Conservation (phyloP, 2,329 filamentous ascomycete species). For the Botrytis paeoniae region DNA sequence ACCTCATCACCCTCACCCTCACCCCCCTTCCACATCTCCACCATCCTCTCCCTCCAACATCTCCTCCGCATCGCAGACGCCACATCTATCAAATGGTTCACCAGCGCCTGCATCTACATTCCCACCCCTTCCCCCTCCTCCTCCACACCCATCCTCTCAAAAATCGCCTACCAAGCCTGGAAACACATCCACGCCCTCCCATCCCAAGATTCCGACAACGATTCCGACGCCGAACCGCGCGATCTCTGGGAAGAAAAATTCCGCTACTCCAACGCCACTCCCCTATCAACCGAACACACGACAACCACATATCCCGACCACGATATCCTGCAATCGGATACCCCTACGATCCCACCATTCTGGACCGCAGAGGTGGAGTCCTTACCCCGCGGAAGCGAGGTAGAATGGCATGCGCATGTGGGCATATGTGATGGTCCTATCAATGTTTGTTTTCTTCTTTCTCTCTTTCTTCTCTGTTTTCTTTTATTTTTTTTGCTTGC, state of each 20-base stretch:
- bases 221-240: constrained; percentile 45
- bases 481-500: background rate
- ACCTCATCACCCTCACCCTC: background rate
- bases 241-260: constrained; percentile 70
- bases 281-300: background rate
- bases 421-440: constrained; percentile 47
- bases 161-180: constrained; percentile 50
- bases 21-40: constrained; percentile 51
- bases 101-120: constrained; percentile 72
- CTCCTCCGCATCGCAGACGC: constrained; percentile 77
- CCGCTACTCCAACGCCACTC: constrained; percentile 39
- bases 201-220: constrained; percentile 42
- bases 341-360: constrained; percentile 53
- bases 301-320: background rate
- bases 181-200: constrained; percentile 27
- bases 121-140: constrained; percentile 42
- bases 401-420: constrained; percentile 80
- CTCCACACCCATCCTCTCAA: constrained; percentile 38
- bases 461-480: background rate
- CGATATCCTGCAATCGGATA: background rate
- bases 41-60: constrained; percentile 78
- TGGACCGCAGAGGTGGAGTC: constrained; percentile 73
- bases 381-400: constrained; percentile 67
- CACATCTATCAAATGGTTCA: constrained; percentile 72
- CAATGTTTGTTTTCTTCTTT: constrained; percentile 11